Conservation (phyloP, 768 basidiomycete genomes). For the Collybia mongolica region DNA sequence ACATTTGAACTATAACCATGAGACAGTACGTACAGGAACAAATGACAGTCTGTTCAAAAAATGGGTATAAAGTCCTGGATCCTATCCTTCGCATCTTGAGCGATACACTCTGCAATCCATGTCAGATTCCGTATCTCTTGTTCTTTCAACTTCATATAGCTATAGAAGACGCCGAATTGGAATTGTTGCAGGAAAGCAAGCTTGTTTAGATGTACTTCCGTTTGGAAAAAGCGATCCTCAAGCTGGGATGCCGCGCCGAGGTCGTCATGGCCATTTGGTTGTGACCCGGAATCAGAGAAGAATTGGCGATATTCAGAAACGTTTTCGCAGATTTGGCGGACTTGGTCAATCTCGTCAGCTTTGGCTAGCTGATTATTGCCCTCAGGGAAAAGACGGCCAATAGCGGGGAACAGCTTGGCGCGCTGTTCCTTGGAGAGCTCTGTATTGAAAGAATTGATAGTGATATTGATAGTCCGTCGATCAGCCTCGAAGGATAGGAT, state of each 20-base stretch:
- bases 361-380: conserved; percentile 93
- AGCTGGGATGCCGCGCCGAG: conserved; percentile 60
- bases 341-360: conserved; percentile 95
- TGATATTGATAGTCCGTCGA: conserved; percentile 95
- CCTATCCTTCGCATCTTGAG: conserved; percentile 93
- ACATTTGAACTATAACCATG: too few species aligned
- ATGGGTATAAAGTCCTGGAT: conserved; percentile 95
- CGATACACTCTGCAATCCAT: conserved; percentile 98
- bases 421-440: conserved; percentile 94
- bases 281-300: conserved; percentile 60
- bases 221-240: conserved; percentile 93
- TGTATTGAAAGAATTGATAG: conserved; percentile 98
- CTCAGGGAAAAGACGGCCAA: conserved; percentile 92
- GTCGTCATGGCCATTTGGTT: conserved; percentile 35
- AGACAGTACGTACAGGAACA: not conserved
- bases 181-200: conserved; percentile 94
- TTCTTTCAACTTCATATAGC: conserved; percentile 90
- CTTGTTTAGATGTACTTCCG: conserved; percentile 94
- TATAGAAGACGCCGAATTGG: conserved; percentile 91
- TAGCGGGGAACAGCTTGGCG: conserved; percentile 89
- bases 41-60: conserved; percentile 46
- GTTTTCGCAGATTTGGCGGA: conserved; percentile 82
- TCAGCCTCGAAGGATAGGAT: conserved; percentile 97
- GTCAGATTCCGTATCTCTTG: conserved; percentile 87
- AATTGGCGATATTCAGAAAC: conserved; percentile 89